Conservation (phyloP, 2,329 filamentous ascomycete genomes). For the Aspergillus uvarum region DNA sequence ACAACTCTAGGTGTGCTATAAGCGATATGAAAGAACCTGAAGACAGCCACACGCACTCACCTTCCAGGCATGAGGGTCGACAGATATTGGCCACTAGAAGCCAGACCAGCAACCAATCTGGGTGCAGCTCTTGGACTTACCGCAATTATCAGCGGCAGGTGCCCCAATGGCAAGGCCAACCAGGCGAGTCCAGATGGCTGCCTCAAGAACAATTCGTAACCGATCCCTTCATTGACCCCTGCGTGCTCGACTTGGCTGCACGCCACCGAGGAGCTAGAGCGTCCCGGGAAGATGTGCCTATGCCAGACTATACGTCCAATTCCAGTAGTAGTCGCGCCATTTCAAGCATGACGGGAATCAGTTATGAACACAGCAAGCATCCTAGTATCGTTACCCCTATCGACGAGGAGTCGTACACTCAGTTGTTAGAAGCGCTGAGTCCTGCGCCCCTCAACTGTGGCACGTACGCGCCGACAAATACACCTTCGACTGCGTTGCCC, state of each 20-base stretch:
- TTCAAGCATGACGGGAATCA: slow-evolving; percentile 43
- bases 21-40: slow-evolving; percentile 46
- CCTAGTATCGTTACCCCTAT: slow-evolving; percentile 34
- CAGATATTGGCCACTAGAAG: slow-evolving; percentile 19
- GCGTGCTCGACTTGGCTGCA: slow-evolving; percentile 27
- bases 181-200: slow-evolving; percentile 30
- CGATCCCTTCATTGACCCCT: slow-evolving; percentile 47
- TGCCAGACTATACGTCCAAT: slow-evolving; percentile 50
- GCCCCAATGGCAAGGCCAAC: slow-evolving; percentile 25
- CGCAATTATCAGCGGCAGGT: slow-evolving; percentile 32
- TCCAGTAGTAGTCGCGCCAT: slow-evolving; percentile 42
- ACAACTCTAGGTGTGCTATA: slow-evolving; percentile 26
- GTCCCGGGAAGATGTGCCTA: slow-evolving; percentile 47
- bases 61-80: slow-evolving; percentile 43
- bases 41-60: slow-evolving; percentile 65
- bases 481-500: slow-evolving; percentile 25
- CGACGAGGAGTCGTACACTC: slow-evolving; percentile 40
- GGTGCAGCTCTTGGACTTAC: slow-evolving; percentile 30
- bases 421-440: slow-evolving; percentile 40
- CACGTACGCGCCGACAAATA: slow-evolving; percentile 34
- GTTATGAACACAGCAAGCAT: slow-evolving; percentile 44
- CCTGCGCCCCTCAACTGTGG: slow-evolving; percentile 30
- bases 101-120: slow-evolving; percentile 22
- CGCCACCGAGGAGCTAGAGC: slow-evolving; percentile 36
- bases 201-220: slow-evolving; percentile 31